Base-by-base conservation (phyloP, 495 filamentous ascomycete genomes). In the Tuber umbilicatum region DNA sequence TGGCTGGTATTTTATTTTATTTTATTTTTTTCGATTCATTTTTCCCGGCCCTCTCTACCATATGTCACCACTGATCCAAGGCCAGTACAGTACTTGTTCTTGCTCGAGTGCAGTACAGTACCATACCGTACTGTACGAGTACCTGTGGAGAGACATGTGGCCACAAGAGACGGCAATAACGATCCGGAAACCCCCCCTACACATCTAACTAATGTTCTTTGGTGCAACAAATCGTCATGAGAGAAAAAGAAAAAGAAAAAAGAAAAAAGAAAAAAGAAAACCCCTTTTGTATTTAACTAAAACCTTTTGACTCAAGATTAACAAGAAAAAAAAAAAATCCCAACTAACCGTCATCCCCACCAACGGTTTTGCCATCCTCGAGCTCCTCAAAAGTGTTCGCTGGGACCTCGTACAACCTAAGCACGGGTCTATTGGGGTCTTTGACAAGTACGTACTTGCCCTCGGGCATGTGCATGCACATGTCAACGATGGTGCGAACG, bases 381-480 rank as follows among this genome's bases (percentile, higher is more conserved):
- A 82, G 84, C 27, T 89, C 89, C 79, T 98, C 95, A 83, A 97
- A 95, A 71, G 93, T 93, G 80, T 90, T 89, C 43, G 88, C 84
- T 0, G 96, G 95, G 4, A 98, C 92, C 82, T 94, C 91, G 86
- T 99, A 99, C 81, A 99, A 85, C 76, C 96, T 88, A 73, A 99
- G 88, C 68, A 97, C 91, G 45, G 90, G 89, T 89, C 97, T 97
- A 85, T 99, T 99, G 70, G 95, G 95, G 82, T 99, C 95, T 91
- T 92, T 91, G 73, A 90, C 89, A 23, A 90, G 84, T 19, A 90
- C 87, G 78, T 91, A 91, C 81, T 93, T 91, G 71, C 90, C 91
- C 78, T 93, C 91, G 31, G 87, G 87, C 81, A 89, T 88, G 85
- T 90, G 87, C 73, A 92, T 84, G 79, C 88, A 89, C 89, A 97